Conservation (phyloP, 2,329 filamentous ascomycete species). For the Trichophyton schoenleinii region DNA sequence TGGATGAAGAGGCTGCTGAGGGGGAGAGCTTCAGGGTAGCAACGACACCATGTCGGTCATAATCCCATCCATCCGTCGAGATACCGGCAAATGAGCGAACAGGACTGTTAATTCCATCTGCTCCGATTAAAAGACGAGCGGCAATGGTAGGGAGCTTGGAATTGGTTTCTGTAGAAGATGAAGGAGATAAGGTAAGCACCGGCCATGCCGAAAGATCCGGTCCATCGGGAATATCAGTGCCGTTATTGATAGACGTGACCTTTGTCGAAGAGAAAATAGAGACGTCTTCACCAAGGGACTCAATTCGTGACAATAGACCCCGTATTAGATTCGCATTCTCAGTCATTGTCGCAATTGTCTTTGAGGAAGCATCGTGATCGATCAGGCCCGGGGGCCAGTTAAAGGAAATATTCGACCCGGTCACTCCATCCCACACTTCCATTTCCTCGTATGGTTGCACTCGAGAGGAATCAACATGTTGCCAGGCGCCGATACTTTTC, state of each 20-base stretch:
- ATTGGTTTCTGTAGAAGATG: conserved; percentile 14
- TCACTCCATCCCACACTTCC: conserved; percentile 96
- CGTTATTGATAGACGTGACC: conserved; percentile 68
- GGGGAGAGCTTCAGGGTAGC: conserved; percentile 66
- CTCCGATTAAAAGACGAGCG: conserved; percentile 77
- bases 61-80: conserved; percentile 80
- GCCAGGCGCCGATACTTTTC: conserved; percentile 72
- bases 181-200: conserved; percentile 58
- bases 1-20: conserved; percentile 20
- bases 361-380: conserved; percentile 35
- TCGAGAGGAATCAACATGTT: conserved; percentile 56
- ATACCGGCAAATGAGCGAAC: conserved; percentile 85
- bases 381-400: conserved; percentile 46
- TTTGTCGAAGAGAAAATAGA: conserved; percentile 63
- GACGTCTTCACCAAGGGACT: conserved; percentile 50
- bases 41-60: conserved; percentile 77
- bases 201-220: conserved; percentile 80
- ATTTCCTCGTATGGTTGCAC: conserved; percentile 87
- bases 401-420: conserved; percentile 77
- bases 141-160: conserved; percentile 47
- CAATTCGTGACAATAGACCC: conserved; percentile 59
- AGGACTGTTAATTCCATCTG: conserved; percentile 88
- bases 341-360: conserved; percentile 85
- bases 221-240: conserved; percentile 51
- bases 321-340: conserved; percentile 86